These are phyloP conservation scores for Aspergillus sp. DNA, from an alignment of 2,329 filamentous ascomycete genomes.

Conservation along the genomic window DNA sequence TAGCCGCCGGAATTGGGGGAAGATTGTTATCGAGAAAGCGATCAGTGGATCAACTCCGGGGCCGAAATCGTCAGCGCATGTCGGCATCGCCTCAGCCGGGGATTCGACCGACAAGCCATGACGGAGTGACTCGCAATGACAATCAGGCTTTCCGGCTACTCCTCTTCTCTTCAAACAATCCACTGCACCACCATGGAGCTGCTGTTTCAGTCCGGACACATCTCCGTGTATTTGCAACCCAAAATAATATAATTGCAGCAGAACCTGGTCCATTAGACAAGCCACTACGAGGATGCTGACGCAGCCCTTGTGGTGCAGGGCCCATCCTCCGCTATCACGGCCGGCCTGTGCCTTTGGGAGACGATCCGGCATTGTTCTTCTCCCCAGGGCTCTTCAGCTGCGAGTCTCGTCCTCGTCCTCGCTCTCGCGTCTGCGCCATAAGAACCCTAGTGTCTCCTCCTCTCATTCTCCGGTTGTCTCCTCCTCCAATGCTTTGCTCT, in stretches of 20 bases:
- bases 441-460: conserved; percentile 12
- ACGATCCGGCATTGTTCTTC: conserved; percentile 18
- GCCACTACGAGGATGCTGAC: conserved; percentile 30
- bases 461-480: conserved; percentile 5
- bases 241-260: background rate
- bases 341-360: conserved; percentile 61
- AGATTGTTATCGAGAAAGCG: background rate
- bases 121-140: background rate
- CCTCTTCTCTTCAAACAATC: background rate
- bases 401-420: conserved; percentile 28
- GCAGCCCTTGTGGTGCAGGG: conserved; percentile 43
- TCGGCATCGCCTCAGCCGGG: conserved; percentile 10
- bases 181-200: conserved; percentile 4
- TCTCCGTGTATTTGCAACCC: background rate
- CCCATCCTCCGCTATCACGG: conserved; percentile 28
- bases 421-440: conserved; percentile 14
- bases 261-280: conserved; percentile 19
- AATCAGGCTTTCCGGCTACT: background rate
- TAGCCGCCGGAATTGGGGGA: background rate
- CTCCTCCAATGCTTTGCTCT: conserved; percentile 18
- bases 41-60: conserved; percentile 2
- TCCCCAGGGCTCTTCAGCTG: conserved; percentile 18
- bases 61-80: conserved; percentile 8
- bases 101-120: background rate
- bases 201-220: background rate